Evolutionary conservation across 2,329 filamentous ascomycete species (phyloP), one percentile per base, ranked within the genome.

Genomic region (Neofusicoccum ribis): DNA sequence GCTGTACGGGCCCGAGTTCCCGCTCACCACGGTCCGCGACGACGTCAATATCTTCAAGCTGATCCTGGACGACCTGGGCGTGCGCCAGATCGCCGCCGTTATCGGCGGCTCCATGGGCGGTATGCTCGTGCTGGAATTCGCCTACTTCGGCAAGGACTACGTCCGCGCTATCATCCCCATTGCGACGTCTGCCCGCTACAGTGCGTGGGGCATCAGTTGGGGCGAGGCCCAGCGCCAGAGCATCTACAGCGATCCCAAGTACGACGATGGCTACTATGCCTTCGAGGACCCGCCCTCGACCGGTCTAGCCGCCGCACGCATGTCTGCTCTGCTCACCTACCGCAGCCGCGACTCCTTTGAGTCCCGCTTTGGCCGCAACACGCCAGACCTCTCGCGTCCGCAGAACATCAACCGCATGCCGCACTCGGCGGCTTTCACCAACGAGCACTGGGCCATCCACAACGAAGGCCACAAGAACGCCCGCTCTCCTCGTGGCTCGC

Each of bases 211-310:
- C 27, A 96, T 95, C 72, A 93, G 90, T 78, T 96, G 92, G 92
- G 91, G 91, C 47, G 92, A 95, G 76, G 91, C 91, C 3, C 92
- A 96, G 77, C 85, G 92, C 60, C 91, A 95, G 79, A 93, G 91
- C 84, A 98, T 99, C 76, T 99, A 98, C 80, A 93, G 92, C 44
- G 95, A 99, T 76, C 95, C 95, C 37, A 98, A 97, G 81, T 99
- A 99, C 77, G 93, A 97, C 68, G 93, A 98, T 73, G 95, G 95
- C 50, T 98, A 97, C 80, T 99, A 98, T 76, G 73, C 88, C 1
- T 96, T 95, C 72, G 85, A 91, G 37, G 92, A 98, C 71, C 93
- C 93, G 39, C 95, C 95, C 0, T 83, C 88, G 0, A 90, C 93
- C 0, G 95, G 95, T 0, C 86, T 99, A 2, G 93, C 93, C 12